Base-by-base conservation (phyloP, 129 eudicot genomes). In the Chrysanthemum seticuspe region DNA sequence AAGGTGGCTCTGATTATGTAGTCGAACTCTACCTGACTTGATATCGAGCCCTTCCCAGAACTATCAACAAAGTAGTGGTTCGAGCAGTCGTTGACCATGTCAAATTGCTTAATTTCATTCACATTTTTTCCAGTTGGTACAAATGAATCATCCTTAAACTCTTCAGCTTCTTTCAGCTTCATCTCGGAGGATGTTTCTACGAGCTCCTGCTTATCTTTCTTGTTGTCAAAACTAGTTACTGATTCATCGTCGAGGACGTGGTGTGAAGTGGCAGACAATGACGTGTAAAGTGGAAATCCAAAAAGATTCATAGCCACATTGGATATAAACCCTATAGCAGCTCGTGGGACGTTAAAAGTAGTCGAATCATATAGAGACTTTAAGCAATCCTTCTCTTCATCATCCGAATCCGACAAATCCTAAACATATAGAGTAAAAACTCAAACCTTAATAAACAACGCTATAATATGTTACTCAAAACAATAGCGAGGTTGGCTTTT, bases 51-150 rank as follows among this genome's bases (percentile, higher is more conserved):
- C 76, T 85, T 83, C 13, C 84, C 87, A 18, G 84, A 78, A 55
- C 83, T 85, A 59, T 82, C 83, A 61, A 80, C 80, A 25, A 90
- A 95, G 81, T 95, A 97, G 81, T 95, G 97, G 72, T 88, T 87
- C 10, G 82, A 84, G 80, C 88, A 86, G 79, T 80, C 90, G 67
- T 51, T 81, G 65, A 95, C 88, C 85, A 90, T 74, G 80, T 90
- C 99, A 65, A 95, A 95, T 70, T 76, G 90, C 70, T 23, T 80
- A 71, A 90, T 73, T 18, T 47, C 54, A 49, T 81, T 79, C 6
- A 53, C 19, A 48, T 36, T 49, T 71, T 77, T 31, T 76, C 67
- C 83, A 45, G 27, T 31, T 12, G 80, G 76, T 73, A 76, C 58
- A 40, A 47, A 31, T n/a, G 4, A 53, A 62, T 48, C 73, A 14